These are phyloP conservation scores for Gastrolobium villosum DNA, from an alignment of 306 rosid species.

Conservation along the genomic window DNA sequence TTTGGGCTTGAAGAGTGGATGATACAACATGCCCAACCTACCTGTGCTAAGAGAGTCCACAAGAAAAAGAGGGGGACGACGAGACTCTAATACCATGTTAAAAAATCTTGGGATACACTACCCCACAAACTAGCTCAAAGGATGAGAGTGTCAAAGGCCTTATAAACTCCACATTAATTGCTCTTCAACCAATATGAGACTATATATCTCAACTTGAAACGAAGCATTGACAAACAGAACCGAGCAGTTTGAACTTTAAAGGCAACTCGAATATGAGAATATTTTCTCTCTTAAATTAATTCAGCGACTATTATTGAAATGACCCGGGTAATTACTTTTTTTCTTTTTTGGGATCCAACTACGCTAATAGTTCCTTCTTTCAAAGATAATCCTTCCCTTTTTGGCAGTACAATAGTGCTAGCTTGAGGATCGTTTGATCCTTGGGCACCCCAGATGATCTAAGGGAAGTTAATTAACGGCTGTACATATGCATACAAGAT, in stretches of 20 bases:
- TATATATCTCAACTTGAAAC: too few relatives aligned
- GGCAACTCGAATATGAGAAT: not conserved
- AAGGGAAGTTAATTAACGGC: not conserved
- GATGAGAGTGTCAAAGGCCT: too few relatives aligned
- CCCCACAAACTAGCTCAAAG: too few relatives aligned
- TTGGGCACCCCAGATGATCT: not conserved
- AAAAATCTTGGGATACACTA: too few relatives aligned
- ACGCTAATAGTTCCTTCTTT: not conserved
- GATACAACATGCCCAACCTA: too few relatives aligned
- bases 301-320: slow-evolving; percentile 9
- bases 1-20: too few relatives aligned
- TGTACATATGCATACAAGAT: slow-evolving; percentile 1
- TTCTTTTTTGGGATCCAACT: not conserved
- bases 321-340: not conserved
- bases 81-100: too few relatives aligned
- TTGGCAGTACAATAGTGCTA: slow-evolving; percentile 38
- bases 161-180: too few relatives aligned
- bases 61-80: too few relatives aligned
- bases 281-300: slow-evolving; percentile 40
- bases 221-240: not conserved
- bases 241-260: slow-evolving; percentile 28
- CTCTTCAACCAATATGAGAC: too few relatives aligned
- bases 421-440: slow-evolving; percentile 2
- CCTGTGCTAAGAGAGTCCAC: too few relatives aligned
- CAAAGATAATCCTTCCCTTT: slow-evolving; percentile 39